Evolutionary conservation across 2,329 filamentous ascomycete genomes (phyloP).

Genomic region (Alternaria brassicicola): DNA sequence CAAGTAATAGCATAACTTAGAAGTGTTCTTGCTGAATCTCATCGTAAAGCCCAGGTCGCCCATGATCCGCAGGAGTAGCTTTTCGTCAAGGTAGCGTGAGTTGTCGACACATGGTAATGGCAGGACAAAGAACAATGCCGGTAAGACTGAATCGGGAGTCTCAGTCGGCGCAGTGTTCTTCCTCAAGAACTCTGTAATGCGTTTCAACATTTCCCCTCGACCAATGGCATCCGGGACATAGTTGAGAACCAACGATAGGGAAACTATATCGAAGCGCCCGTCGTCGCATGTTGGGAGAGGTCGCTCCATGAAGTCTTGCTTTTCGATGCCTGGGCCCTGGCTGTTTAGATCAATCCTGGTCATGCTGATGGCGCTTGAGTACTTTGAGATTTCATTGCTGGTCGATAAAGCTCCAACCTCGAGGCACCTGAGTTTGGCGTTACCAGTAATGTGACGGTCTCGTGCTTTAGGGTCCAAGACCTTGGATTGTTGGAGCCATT

Average conservation of each 20-base stretch:
- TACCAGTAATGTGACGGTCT: conserved; percentile 4
- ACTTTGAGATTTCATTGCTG: conserved; percentile 80
- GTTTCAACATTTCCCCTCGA: conserved; percentile 80
- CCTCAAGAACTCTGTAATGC: conserved; percentile 43
- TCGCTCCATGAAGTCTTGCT: conserved; percentile 94
- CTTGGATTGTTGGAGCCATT: conserved; percentile 59
- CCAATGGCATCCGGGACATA: conserved; percentile 80
- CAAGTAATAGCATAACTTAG: conserved; percentile 88
- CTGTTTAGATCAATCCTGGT: conserved; percentile 90
- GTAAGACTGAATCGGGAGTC: conserved; percentile 44
- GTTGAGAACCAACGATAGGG: conserved; percentile 90
- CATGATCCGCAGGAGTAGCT: conserved; percentile 75
- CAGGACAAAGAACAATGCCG: conserved; percentile 84
- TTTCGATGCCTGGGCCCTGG: conserved; percentile 77
- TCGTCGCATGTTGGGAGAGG: conserved; percentile 68
- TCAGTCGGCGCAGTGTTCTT: conserved; percentile 10
- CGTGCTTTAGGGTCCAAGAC: conserved; percentile 24
- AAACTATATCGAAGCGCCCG: conserved; percentile 85
- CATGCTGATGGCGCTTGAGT: conserved; percentile 69
- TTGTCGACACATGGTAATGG: conserved; percentile 88
- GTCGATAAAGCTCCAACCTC: conserved; percentile 89
- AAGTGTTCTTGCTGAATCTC: conserved; percentile 71
- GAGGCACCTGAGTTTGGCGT: conserved; percentile 66
- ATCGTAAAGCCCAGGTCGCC: conserved; percentile 72
- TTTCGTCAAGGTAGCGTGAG: conserved; percentile 84